Evolutionary conservation across 768 basidiomycete genomes (phyloP).

Genomic region (Lentinula edodes): DNA sequence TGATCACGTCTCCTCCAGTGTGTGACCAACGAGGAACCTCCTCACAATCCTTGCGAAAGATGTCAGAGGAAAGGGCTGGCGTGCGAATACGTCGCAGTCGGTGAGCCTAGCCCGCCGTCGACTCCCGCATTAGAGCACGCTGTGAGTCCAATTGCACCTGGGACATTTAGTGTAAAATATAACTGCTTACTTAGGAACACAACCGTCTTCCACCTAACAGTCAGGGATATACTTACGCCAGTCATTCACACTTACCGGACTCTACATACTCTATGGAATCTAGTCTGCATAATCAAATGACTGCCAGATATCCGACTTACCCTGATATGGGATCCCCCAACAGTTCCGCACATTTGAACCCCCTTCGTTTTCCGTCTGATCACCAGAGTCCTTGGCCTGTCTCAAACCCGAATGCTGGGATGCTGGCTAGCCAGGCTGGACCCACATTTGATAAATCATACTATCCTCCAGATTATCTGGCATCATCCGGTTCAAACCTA

Average conservation of each 20-base stretch:
- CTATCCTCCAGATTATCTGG: not conserved
- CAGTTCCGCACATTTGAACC: not conserved
- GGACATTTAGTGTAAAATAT: not conserved
- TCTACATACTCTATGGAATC: not conserved
- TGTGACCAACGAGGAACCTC: conserved; percentile 20
- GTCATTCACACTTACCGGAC: not conserved
- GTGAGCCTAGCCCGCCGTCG: conserved; percentile 15
- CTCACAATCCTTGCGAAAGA: conserved; percentile 29
- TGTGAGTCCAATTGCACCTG: conserved; percentile 2
- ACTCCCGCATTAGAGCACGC: conserved; percentile 2
- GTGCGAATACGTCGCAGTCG: conserved; percentile 39
- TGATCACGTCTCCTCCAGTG: conserved; percentile 17
- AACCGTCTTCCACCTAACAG: not conserved
- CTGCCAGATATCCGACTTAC: not conserved
- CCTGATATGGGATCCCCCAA: not conserved
- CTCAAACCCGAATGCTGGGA: not conserved
- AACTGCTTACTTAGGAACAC: not conserved
- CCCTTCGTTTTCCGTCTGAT: not conserved
- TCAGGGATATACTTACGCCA: not conserved
- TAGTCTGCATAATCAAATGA: not conserved
- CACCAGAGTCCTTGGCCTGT: not conserved
- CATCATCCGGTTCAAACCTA: not conserved
- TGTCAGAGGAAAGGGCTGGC: conserved; percentile 30
- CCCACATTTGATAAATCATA: not conserved
- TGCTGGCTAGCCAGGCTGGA: not conserved